Conservation (phyloP, 2,329 filamentous ascomycete genomes). For the Pyrenochaeta sp. region DNA sequence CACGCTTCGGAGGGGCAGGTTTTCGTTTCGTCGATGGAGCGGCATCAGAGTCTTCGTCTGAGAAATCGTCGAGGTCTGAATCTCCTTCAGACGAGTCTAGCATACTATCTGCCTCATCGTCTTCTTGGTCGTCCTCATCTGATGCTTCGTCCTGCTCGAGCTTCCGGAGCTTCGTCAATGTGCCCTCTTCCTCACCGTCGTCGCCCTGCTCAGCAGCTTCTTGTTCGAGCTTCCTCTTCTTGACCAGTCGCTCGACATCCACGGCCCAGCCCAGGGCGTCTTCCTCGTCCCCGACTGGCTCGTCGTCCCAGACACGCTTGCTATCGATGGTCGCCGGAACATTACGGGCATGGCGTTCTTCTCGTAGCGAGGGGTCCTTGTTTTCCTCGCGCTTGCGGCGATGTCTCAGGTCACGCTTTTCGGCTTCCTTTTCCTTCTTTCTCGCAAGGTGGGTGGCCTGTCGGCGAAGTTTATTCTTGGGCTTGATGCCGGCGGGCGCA, state of each 20-base stretch:
- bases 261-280: constrained; percentile 54
- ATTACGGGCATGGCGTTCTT: constrained; percentile 77
- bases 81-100: constrained; percentile 65
- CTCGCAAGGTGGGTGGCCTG: constrained; percentile 79
- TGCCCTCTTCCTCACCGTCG: constrained; percentile 36
- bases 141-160: constrained; percentile 28
- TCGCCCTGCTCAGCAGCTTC: constrained; percentile 39
- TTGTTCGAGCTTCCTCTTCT: constrained; percentile 53
- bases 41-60: constrained; percentile 57
- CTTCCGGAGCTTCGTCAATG: constrained; percentile 42
- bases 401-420: constrained; percentile 78
- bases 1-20: constrained; percentile 55
- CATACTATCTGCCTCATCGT: constrained; percentile 70
- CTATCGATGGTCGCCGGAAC: constrained; percentile 62
- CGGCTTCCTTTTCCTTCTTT: constrained; percentile 77
- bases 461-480: constrained; percentile 80
- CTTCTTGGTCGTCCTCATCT: constrained; percentile 23
- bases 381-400: constrained; percentile 84
- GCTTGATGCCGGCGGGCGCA: constrained; percentile 60
- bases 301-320: constrained; percentile 82
- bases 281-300: constrained; percentile 53
- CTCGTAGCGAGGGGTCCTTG: constrained; percentile 78
- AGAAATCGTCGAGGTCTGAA: constrained; percentile 40
- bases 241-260: constrained; percentile 54
- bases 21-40: constrained; percentile 48